Evolutionary conservation across 108 stramenopile genomes (phyloP).

Genomic region (Fragilaria crotonensis): DNA sequence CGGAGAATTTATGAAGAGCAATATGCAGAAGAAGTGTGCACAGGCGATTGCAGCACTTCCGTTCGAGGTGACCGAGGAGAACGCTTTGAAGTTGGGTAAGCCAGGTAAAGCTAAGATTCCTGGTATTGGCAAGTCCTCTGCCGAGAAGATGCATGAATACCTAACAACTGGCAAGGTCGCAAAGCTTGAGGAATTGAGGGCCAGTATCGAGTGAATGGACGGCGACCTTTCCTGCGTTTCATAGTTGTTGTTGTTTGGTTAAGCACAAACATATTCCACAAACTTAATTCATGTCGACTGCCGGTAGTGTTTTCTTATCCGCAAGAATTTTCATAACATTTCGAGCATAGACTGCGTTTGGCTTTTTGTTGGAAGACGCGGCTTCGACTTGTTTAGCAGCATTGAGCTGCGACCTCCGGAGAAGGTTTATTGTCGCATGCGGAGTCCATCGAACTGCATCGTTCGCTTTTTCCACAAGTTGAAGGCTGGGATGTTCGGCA

Average conservation of each 20-base stretch:
- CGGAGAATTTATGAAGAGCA: conserved; percentile 45
- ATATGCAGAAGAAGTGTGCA: conserved; percentile 32
- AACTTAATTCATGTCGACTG: too few relatives aligned
- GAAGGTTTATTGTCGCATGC: conserved; percentile 52
- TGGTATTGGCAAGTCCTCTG: conserved; percentile 58
- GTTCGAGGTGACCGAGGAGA: conserved; percentile 61
- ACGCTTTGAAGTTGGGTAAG: conserved; percentile 64
- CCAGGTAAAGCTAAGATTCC: conserved; percentile 64
- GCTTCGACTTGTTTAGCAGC: conserved; percentile 32
- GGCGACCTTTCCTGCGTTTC: too few relatives aligned
- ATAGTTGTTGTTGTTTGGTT: too few relatives aligned
- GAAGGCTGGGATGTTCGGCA: conserved; percentile 1
- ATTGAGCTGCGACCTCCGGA: conserved; percentile 35
- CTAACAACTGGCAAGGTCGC: conserved; percentile 55
- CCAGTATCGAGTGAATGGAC: not conserved
- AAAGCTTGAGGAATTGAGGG: conserved; percentile 73
- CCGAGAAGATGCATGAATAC: conserved; percentile 71
- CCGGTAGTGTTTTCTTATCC: not conserved
- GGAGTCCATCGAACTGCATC: conserved; percentile 47
- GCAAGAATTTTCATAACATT: conserved; percentile 25
- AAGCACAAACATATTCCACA: too few relatives aligned
- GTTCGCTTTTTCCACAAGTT: conserved; percentile 24
- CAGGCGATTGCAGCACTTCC: conserved; percentile 42
- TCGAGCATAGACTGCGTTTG: conserved; percentile 40
- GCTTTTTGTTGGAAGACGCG: conserved; percentile 25